A percentile compares a stretch with the other conserved stretches of the same genome.
phyloP scores from a whole-genome alignment of 805 yeast genomes.

The Ogataea salicorniae region DNA sequence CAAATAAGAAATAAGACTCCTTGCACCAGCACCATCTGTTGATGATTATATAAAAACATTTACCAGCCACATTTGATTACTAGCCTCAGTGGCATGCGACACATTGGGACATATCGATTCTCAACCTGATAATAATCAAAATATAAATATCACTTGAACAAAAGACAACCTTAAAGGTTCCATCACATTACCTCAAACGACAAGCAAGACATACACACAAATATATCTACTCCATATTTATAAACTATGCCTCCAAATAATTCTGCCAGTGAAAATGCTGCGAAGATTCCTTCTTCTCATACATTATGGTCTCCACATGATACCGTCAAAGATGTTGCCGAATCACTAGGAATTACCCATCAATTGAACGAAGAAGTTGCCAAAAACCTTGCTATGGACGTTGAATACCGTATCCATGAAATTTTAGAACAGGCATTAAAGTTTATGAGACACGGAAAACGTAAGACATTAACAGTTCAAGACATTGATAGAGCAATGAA shows the following conservation, averaged over 20 bases:
- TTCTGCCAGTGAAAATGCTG: conserved; percentile 4
- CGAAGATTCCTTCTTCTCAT: conserved; percentile 64
- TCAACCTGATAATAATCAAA: no score
- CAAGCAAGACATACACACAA: not conserved
- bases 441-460: conserved; percentile 90
- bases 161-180: no score
- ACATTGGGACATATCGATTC: no score
- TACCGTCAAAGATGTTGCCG: conserved; percentile 95
- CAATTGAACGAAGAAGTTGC: conserved; percentile 85
- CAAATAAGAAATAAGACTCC: no score
- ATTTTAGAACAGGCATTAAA: conserved; percentile 92
- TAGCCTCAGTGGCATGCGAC: no score
- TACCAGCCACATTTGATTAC: no score
- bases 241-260: conserved; percentile 8
- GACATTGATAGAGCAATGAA: conserved; percentile 80
- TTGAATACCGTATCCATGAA: conserved; percentile 95
- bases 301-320: conserved; percentile 97
- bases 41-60: no score
- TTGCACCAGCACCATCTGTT: no score
- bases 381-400: conserved; percentile 95
- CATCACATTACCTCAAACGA: no score
- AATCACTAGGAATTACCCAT: conserved; percentile 68
- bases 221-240: not conserved
- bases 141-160: no score
- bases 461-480: conserved; percentile 71